Evolutionary conservation across 495 filamentous ascomycete genomes (phyloP).

Genomic region (Acidiella bohemica): DNA sequence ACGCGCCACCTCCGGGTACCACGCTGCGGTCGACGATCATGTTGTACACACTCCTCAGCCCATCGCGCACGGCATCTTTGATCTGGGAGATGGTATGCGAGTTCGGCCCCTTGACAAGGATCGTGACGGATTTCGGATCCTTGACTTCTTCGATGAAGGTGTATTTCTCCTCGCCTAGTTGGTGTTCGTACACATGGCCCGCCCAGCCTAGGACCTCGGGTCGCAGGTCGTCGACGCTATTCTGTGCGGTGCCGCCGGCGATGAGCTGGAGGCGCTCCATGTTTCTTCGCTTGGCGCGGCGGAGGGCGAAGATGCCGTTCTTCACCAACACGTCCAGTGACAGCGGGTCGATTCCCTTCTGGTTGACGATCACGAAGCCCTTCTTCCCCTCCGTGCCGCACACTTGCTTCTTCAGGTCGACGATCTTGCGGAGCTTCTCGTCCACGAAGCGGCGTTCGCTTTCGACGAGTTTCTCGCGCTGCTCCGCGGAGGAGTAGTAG

Average conservation of each 20-base stretch:
- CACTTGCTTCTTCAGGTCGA: conserved; percentile 95
- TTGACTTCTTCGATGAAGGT: conserved; percentile 98
- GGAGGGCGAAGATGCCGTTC: conserved; percentile 90
- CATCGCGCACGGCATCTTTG: conserved; percentile 93
- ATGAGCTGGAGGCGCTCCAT: conserved; percentile 96
- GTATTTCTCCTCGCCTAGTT: conserved; percentile 96
- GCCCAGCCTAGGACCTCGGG: conserved; percentile 93
- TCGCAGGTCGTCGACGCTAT: conserved; percentile 85
- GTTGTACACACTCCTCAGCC: conserved; percentile 90
- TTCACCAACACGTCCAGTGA: conserved; percentile 91
- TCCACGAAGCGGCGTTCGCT: conserved; percentile 93
- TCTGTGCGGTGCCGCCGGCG: conserved; percentile 80
- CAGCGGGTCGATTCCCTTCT: conserved; percentile 96
- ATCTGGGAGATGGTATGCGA: conserved; percentile 91
- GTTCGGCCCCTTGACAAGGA: conserved; percentile 96
- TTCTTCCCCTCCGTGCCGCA: conserved; percentile 92
- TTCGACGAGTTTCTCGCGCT: conserved; percentile 94
- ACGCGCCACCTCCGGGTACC: conserved; percentile 86
- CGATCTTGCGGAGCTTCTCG: conserved; percentile 92
- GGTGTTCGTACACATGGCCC: conserved; percentile 90
- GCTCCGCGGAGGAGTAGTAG: conserved; percentile 94
- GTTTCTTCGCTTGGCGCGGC: conserved; percentile 90
- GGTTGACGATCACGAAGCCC: conserved; percentile 95
- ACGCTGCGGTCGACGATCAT: conserved; percentile 95
- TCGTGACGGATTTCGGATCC: conserved; percentile 95